phyloP scores from a whole-genome alignment of 1,284 basidiomycete genomes.

The Microbotryum silenes-acaulis region DNA sequence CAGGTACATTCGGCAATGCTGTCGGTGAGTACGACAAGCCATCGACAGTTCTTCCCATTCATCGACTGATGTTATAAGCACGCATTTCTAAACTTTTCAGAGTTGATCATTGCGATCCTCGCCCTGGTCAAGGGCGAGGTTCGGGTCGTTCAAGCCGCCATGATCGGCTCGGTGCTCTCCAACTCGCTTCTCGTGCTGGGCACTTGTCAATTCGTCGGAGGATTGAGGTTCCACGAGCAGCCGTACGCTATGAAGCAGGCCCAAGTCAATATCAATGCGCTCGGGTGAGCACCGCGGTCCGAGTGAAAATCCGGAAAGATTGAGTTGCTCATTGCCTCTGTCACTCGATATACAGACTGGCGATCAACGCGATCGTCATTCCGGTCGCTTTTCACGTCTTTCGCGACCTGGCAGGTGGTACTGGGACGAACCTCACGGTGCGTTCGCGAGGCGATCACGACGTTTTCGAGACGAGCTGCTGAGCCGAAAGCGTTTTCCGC shows the following conservation, averaged over 20 bases:
- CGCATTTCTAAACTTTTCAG: constrained; percentile 41
- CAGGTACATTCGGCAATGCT: constrained; percentile 42
- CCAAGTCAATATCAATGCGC: constrained; percentile 69
- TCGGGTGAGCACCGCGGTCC: constrained; percentile 53
- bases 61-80: no score
- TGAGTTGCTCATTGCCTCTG: no score
- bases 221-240: constrained; percentile 56
- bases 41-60: no score
- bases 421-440: no score
- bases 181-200: constrained; percentile 81
- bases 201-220: constrained; percentile 65
- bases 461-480: no score
- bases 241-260: constrained; percentile 59
- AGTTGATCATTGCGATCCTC: constrained; percentile 79
- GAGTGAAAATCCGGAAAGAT: no score
- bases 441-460: no score
- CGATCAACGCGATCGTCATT: constrained; percentile 50
- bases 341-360: no score
- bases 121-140: constrained; percentile 73
- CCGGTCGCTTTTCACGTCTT: constrained; percentile 59
- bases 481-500: no score
- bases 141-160: constrained; percentile 64
- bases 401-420: constrained; percentile 13
- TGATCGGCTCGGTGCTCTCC: constrained; percentile 80
- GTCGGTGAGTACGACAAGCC: constrained; percentile 32